phyloP scores from a whole-genome alignment of 2,329 filamentous ascomycete genomes.

The Spiromastix sp. region DNA sequence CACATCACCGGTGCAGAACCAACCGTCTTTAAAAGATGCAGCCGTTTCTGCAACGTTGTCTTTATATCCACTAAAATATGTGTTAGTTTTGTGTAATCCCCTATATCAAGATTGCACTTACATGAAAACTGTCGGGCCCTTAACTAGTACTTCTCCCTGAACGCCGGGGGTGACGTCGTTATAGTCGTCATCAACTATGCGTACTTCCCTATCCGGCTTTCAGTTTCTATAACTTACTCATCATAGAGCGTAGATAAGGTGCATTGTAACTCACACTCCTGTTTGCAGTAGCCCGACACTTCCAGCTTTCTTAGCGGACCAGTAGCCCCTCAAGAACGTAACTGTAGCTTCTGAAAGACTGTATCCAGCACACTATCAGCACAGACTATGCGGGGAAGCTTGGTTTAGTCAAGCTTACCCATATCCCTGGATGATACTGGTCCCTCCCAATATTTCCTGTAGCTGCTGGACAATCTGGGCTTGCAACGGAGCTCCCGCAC shows the following conservation, averaged over 20 bases:
- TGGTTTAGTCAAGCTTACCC: not conserved
- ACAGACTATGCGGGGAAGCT: no score
- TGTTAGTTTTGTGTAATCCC: not conserved
- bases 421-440: not conserved
- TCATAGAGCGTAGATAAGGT: not conserved
- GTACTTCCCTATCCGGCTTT: not conserved
- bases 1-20: slow-evolving; percentile 5
- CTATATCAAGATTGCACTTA: not conserved
- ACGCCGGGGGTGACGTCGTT: slow-evolving; percentile 3
- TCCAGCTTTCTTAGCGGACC: not conserved
- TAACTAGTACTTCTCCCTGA: slow-evolving; percentile 4
- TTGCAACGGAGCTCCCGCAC: not conserved
- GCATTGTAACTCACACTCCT: not conserved
- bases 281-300: not conserved
- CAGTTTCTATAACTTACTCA: not conserved
- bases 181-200: slow-evolving; percentile 3
- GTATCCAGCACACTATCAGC: no score
- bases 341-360: not conserved
- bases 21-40: slow-evolving; percentile 3
- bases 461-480: not conserved
- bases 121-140: not conserved
- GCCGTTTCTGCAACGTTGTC: slow-evolving; percentile 3
- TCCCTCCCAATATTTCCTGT: not conserved
- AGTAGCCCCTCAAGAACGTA: not conserved
- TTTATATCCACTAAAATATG: slow-evolving; percentile 3